Percentiles rank a stretch among this genome's conserved stretches.
Evolutionary conservation across 371 early-diverging fungal genomes (phyloP).

Genomic region (Fennellomyces sp.): DNA sequence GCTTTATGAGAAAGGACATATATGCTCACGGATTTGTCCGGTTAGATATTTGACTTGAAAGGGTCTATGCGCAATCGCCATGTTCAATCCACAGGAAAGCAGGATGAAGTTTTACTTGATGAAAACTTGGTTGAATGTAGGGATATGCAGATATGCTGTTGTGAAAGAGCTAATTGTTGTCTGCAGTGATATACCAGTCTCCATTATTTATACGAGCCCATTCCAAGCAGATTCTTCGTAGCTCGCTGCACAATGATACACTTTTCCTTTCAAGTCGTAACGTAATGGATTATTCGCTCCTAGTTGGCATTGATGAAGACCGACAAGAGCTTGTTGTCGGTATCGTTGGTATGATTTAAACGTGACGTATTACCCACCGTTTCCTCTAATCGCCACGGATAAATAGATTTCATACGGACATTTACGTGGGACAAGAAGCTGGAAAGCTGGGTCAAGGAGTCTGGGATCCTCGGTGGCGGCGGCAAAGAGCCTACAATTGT

Average conservation of each 20-base stretch:
- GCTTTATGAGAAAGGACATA: background rate
- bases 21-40: background rate
- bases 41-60: constrained; percentile 92
- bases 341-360: constrained; percentile 77
- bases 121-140: constrained; percentile 90
- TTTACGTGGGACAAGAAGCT: constrained; percentile 98
- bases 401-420: constrained; percentile 89
- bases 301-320: constrained; percentile 91
- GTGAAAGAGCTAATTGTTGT: background rate
- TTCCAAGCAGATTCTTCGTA: constrained; percentile 83
- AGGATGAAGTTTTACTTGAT: constrained; percentile 91
- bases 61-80: constrained; percentile 96
- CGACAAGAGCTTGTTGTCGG: constrained; percentile 91
- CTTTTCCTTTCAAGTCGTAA: constrained; percentile 86
- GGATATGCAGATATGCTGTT: background rate
- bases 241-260: constrained; percentile 90
- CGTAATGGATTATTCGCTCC: constrained; percentile 97
- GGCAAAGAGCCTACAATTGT: constrained; percentile 94
- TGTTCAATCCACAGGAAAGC: constrained; percentile 85
- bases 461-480: constrained; percentile 84
- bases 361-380: background rate
- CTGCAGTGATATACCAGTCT: constrained; percentile 73
- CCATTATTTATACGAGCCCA: constrained; percentile 93
- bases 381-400: background rate
- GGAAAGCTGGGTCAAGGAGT: constrained; percentile 95